These are phyloP conservation scores for Mortierella sp. DNA, from an alignment of 371 early-diverging fungal genomes.

Conservation along the genomic window DNA sequence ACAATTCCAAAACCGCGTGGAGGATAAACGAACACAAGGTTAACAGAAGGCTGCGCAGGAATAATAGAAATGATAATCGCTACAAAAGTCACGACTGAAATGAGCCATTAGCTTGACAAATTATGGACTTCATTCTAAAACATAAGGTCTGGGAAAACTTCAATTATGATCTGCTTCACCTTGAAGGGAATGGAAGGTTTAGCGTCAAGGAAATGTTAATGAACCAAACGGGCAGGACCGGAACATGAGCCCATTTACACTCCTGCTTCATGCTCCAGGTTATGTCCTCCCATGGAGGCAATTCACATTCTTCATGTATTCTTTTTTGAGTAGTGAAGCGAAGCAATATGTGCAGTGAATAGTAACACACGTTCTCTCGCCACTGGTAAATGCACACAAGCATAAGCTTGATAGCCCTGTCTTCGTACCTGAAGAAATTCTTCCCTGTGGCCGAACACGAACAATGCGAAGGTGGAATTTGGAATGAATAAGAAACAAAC, in stretches of 20 bases:
- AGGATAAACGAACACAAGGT: constrained; percentile 10
- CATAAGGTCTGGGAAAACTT: not conserved
- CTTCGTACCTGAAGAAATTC: constrained; percentile 6
- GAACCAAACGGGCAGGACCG: constrained; percentile 10
- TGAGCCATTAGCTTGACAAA: not conserved
- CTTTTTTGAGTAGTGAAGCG: not conserved
- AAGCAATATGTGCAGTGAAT: not conserved
- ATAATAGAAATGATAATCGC: not conserved
- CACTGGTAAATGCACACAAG: not conserved
- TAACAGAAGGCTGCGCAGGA: constrained; percentile 13
- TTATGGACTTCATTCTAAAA: not conserved
- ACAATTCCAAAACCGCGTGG: not conserved
- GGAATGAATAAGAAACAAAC: not conserved
- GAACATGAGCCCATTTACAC: not conserved
- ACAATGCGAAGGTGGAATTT: not conserved
- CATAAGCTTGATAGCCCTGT: no score
- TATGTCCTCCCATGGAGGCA: not conserved
- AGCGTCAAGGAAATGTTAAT: not conserved
- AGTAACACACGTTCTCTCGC: not conserved
- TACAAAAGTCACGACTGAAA: not conserved
- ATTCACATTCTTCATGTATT: not conserved
- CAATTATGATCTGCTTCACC: not conserved
- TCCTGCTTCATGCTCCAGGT: not conserved
- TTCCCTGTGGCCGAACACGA: not conserved
- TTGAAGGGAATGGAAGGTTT: not conserved